These are phyloP conservation scores for Verticillium alfalfae DNA, from an alignment of 2,329 filamentous ascomycete species.

Conservation along the genomic window DNA sequence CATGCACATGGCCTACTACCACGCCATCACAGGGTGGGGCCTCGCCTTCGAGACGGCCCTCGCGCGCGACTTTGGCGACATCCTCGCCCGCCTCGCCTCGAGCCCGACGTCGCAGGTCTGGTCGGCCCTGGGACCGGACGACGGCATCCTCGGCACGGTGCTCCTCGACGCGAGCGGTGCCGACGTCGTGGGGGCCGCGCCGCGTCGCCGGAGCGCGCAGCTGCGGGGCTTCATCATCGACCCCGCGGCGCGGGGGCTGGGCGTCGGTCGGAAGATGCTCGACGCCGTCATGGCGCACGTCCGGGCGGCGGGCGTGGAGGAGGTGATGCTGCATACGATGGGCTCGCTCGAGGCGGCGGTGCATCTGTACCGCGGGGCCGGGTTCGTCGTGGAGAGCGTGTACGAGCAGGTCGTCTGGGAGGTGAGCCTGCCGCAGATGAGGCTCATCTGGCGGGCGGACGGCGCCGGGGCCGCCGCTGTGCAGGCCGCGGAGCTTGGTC, in stretches of 20 bases:
- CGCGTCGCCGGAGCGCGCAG: slow-evolving; percentile 4
- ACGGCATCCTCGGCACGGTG: slow-evolving; percentile 18
- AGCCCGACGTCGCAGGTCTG: slow-evolving; percentile 18
- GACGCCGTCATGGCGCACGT: slow-evolving; percentile 18
- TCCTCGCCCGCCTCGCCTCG: slow-evolving; percentile 13
- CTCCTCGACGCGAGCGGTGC: slow-evolving; percentile 14
- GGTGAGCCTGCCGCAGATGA: slow-evolving; percentile 1
- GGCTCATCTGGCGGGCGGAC: not conserved
- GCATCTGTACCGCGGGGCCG: slow-evolving; percentile 17
- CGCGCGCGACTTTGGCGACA: slow-evolving; percentile 9
- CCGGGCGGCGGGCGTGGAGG: slow-evolving; percentile 11
- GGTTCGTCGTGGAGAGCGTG: slow-evolving; percentile 15
- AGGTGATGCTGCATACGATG: slow-evolving; percentile 18
- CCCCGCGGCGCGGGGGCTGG: slow-evolving; percentile 13
- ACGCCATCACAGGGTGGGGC: slow-evolving; percentile 13
- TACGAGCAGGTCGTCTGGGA: slow-evolving; percentile 10
- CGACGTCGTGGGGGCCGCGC: not conserved
- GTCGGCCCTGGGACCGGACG: slow-evolving; percentile 12
- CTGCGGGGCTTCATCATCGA: slow-evolving; percentile 23
- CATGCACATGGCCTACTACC: slow-evolving; percentile 21
- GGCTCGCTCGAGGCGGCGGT: slow-evolving; percentile 14
- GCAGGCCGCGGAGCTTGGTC: too few species aligned
- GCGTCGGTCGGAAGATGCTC: slow-evolving; percentile 18
- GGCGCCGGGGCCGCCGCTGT: not conserved
- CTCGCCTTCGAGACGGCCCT: slow-evolving; percentile 16